Percentiles rank a stretch among this genome's conserved stretches.
Evolutionary conservation across 495 filamentous ascomycete species (phyloP).

Genomic region (Lichenothelia convexa): DNA sequence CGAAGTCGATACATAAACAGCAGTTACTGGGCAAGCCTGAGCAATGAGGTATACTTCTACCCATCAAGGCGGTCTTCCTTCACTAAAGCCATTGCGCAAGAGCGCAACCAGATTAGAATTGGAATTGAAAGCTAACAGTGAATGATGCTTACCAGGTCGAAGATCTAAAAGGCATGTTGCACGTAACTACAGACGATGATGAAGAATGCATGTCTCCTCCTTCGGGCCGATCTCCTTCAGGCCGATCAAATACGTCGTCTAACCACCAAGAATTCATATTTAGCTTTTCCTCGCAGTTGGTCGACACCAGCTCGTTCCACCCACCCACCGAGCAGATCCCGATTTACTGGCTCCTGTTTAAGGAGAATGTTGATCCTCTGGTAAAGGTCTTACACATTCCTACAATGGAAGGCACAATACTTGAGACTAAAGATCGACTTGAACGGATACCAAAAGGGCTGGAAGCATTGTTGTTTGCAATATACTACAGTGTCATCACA

Average conservation of each 20-base stretch:
- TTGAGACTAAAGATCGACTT: slow-evolving; percentile 15
- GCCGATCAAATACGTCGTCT: slow-evolving; percentile 9
- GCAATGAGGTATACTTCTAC: slow-evolving; percentile 45
- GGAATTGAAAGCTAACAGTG: neutral
- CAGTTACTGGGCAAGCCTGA: slow-evolving; percentile 75
- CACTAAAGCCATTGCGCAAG: slow-evolving; percentile 1
- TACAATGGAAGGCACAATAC: slow-evolving; percentile 17
- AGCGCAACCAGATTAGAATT: no score
- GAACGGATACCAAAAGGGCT: slow-evolving; percentile 16
- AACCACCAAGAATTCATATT: slow-evolving; percentile 48
- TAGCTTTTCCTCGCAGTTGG: slow-evolving; percentile 24
- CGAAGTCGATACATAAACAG: slow-evolving; percentile 74
- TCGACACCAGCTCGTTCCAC: slow-evolving; percentile 21
- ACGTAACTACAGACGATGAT: slow-evolving; percentile 49
- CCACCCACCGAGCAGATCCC: slow-evolving; percentile 18
- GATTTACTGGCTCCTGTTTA: slow-evolving; percentile 24
- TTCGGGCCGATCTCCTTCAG: slow-evolving; percentile 32
- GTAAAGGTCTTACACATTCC: slow-evolving; percentile 45
- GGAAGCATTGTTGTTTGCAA: slow-evolving; percentile 60
- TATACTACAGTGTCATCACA: slow-evolving; percentile 59
- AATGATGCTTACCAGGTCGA: slow-evolving; percentile 34
- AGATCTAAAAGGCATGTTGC: slow-evolving; percentile 51
- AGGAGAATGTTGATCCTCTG: slow-evolving; percentile 43
- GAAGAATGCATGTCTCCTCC: slow-evolving; percentile 42
- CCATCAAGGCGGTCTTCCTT: slow-evolving; percentile 1